phyloP scores from a whole-genome alignment of 2,329 filamentous ascomycete species.

The Ophiostoma sp. region DNA sequence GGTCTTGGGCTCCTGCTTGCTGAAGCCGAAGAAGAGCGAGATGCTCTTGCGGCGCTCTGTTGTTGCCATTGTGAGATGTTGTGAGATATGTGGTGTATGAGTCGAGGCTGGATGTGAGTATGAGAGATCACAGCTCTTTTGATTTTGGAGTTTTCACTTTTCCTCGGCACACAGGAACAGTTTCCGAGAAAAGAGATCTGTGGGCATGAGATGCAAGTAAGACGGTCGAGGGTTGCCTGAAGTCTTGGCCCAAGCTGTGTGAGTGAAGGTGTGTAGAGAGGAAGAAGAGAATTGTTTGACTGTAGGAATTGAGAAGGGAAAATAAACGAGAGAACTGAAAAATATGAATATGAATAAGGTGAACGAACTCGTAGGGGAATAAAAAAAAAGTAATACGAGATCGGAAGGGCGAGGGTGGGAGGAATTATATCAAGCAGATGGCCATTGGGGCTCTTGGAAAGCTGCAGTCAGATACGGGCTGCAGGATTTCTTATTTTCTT shows the following conservation, averaged over 20 bases:
- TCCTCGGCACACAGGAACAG: not conserved
- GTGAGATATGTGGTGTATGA: not conserved
- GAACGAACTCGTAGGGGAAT: not conserved
- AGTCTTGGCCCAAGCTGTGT: not conserved
- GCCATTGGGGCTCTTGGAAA: not conserved
- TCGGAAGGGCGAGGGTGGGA: not conserved
- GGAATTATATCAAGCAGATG: slow-evolving; percentile 3
- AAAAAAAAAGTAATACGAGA: slow-evolving; percentile 1
- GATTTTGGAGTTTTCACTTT: not conserved
- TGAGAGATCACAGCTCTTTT: not conserved
- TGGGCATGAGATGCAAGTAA: not conserved
- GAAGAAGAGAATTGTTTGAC: not conserved
- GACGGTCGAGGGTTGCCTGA: not conserved
- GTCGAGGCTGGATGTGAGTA: not conserved
- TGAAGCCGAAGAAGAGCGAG: slow-evolving; percentile 28
- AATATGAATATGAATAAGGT: not conserved
- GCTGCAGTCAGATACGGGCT: slow-evolving; percentile 1
- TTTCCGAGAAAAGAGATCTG: no score
- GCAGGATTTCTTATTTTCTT: not conserved
- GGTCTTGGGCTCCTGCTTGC: slow-evolving; percentile 27
- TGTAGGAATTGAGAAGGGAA: not conserved
- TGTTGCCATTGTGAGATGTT: slow-evolving; percentile 26
- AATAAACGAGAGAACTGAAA: not conserved
- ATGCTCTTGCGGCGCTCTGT: slow-evolving; percentile 30
- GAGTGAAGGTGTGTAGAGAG: not conserved